These are phyloP conservation scores for Cicer pinnatifidum DNA, from an alignment of 306 rosid species.

Conservation along the genomic window DNA sequence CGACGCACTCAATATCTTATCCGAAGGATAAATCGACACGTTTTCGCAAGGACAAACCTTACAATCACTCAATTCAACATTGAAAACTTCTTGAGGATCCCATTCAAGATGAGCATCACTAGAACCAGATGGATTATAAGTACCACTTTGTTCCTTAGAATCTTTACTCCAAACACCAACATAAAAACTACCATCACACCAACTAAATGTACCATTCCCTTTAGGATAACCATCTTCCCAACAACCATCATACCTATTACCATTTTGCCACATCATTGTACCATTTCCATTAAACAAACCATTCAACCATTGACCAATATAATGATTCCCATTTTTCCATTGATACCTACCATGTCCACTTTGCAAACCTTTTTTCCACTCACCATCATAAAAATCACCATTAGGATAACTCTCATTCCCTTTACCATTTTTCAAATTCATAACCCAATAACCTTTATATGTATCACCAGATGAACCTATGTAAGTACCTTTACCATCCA, in stretches of 20 bases:
- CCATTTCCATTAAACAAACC: slow-evolving; percentile 79
- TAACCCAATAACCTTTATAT: slow-evolving; percentile 79
- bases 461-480: slow-evolving; percentile 75
- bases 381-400: slow-evolving; percentile 93
- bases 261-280: slow-evolving; percentile 71
- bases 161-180: slow-evolving; percentile 80
- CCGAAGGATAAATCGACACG: slow-evolving; percentile 67
- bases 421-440: slow-evolving; percentile 75
- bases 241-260: slow-evolving; percentile 77
- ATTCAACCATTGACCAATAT: slow-evolving; percentile 74
- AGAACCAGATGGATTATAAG: slow-evolving; percentile 60
- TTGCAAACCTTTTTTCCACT: slow-evolving; percentile 80
- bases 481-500: slow-evolving; percentile 88
- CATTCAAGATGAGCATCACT: slow-evolving; percentile 48
- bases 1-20: slow-evolving; percentile 57
- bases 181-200: slow-evolving; percentile 73
- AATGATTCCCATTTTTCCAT: slow-evolving; percentile 79
- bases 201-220: slow-evolving; percentile 80
- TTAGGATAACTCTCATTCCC: slow-evolving; percentile 69
- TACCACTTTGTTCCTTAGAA: slow-evolving; percentile 64
- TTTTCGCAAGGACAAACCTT: slow-evolving; percentile 56
- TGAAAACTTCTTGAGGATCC: slow-evolving; percentile 63
- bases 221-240: slow-evolving; percentile 84
- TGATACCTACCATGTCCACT: slow-evolving; percentile 87
- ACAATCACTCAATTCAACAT: slow-evolving; percentile 54